A percentile compares a stretch with the other conserved stretches of the same genome.
Conservation (phyloP, 2,329 filamentous ascomycete species). For the Ascochyta rabiei region DNA sequence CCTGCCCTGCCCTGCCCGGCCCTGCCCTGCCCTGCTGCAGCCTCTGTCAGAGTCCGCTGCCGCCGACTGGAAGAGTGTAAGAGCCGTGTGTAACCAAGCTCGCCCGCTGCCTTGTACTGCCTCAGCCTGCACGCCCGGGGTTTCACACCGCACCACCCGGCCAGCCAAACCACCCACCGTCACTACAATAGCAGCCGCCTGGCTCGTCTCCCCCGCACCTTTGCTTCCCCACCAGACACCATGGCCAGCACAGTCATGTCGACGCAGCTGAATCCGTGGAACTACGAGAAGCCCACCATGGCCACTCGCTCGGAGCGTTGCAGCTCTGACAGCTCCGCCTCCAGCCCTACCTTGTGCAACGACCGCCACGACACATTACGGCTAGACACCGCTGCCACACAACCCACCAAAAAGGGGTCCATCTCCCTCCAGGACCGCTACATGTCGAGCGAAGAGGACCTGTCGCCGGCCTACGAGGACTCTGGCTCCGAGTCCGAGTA, state of each 20-base stretch:
- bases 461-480: constrained; percentile 44
- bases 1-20: neutral
- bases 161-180: constrained; percentile 2
- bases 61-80: constrained; percentile 19
- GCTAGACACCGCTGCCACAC: constrained; percentile 35
- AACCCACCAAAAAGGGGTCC: constrained; percentile 29
- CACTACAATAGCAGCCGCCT: constrained; percentile 13
- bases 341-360: constrained; percentile 46
- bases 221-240: constrained; percentile 14
- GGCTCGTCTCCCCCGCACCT: constrained; percentile 9
- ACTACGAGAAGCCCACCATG: constrained; percentile 42
- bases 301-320: constrained; percentile 34
- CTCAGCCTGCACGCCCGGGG: constrained; percentile 33
- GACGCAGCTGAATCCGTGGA: constrained; percentile 47
- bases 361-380: constrained; percentile 40
- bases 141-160: constrained; percentile 34
- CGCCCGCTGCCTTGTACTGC: constrained; percentile 28
- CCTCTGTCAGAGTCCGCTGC: constrained; percentile 12
- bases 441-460: constrained; percentile 48
- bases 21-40: constrained; percentile 1
- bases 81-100: constrained; percentile 28
- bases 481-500: constrained; percentile 35
- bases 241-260: constrained; percentile 43
- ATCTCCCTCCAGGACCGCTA: constrained; percentile 45
- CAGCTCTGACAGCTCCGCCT: constrained; percentile 40